These are phyloP conservation scores for Saposhnikovia divaricata DNA, from an alignment of 129 eudicot genomes.

Conservation along the genomic window DNA sequence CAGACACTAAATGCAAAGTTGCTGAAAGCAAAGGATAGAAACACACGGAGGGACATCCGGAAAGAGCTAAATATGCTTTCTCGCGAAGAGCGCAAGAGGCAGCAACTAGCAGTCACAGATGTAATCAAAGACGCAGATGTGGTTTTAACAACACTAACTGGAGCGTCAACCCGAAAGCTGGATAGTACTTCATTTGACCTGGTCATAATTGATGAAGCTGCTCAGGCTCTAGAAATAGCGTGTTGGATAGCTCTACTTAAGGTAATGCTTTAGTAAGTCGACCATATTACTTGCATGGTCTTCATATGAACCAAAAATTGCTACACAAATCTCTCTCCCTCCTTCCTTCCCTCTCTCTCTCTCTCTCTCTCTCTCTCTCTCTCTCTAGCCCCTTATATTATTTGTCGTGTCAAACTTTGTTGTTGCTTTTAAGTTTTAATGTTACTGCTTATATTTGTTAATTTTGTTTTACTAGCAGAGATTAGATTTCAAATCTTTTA, in stretches of 20 bases:
- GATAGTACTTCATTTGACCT: conserved; percentile 70
- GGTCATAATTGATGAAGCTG: conserved; percentile 97
- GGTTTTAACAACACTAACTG: conserved; percentile 82
- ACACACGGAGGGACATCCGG: conserved; percentile 79
- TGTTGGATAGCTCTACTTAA: conserved; percentile 96
- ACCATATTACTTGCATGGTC: background rate
- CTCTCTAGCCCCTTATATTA: background rate
- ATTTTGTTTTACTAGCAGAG: background rate
- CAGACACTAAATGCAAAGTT: conserved; percentile 79
- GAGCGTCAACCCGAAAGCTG: conserved; percentile 63
- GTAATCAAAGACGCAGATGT: conserved; percentile 81
- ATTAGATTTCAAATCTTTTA: background rate
- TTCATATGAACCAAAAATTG: background rate
- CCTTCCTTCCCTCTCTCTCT: background rate
- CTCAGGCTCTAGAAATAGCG: conserved; percentile 94
- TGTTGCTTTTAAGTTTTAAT: background rate
- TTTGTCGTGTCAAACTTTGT: too few relatives aligned
- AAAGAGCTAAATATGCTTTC: conserved; percentile 86
- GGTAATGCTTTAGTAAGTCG: conserved; percentile 30
- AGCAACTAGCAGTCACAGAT: conserved; percentile 90
- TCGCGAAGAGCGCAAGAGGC: conserved; percentile 93
- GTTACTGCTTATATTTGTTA: background rate
- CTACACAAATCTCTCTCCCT: background rate
- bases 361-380: background rate
- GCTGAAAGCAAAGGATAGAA: conserved; percentile 85